Percentiles rank a stretch among this genome's conserved stretches.
Conservation (phyloP, 352 stramenopile species). For the Paralagenidium karlingii region DNA sequence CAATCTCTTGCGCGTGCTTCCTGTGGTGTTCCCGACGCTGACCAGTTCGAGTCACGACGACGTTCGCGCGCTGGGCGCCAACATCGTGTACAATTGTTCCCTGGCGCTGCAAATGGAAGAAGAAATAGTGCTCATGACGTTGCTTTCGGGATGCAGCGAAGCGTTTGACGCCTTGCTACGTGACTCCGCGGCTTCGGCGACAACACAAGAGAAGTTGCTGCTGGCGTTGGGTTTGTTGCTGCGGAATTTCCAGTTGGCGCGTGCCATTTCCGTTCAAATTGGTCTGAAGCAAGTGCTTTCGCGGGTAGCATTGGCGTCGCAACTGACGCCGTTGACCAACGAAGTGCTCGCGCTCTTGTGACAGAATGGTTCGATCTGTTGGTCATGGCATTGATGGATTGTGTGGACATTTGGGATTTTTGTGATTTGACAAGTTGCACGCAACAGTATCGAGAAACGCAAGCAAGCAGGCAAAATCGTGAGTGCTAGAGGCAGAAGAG, state of each 20-base stretch:
- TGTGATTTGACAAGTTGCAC: too few relatives aligned
- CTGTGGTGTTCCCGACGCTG: conserved; percentile 53
- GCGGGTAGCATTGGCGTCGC: too few relatives aligned
- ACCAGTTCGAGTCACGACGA: conserved; percentile 22
- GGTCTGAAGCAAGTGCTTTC: too few relatives aligned
- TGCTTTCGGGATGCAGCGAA: conserved; percentile 57
- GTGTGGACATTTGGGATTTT: too few relatives aligned
- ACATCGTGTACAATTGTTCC: conserved; percentile 62
- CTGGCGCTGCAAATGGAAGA: conserved; percentile 49
- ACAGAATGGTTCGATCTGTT: too few relatives aligned
- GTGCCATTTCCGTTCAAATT: conserved; percentile 42
- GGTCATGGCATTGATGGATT: too few relatives aligned
- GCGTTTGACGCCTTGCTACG: conserved; percentile 46
- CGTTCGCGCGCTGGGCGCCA: conserved; percentile 34
- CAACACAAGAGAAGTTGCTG: conserved; percentile 25
- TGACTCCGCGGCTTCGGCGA: conserved; percentile 4
- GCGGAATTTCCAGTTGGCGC: conserved; percentile 39
- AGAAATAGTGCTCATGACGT: conserved; percentile 50
- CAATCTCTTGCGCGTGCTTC: conserved; percentile 30
- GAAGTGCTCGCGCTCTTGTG: too few relatives aligned
- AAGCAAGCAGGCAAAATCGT: too few relatives aligned
- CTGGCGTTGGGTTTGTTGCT: conserved; percentile 56
- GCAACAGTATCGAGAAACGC: too few relatives aligned
- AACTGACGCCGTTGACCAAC: too few relatives aligned
- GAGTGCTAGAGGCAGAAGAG: too few relatives aligned